Base-by-base conservation (phyloP, 495 filamentous ascomycete genomes). In the Neurospora pannonica region DNA sequence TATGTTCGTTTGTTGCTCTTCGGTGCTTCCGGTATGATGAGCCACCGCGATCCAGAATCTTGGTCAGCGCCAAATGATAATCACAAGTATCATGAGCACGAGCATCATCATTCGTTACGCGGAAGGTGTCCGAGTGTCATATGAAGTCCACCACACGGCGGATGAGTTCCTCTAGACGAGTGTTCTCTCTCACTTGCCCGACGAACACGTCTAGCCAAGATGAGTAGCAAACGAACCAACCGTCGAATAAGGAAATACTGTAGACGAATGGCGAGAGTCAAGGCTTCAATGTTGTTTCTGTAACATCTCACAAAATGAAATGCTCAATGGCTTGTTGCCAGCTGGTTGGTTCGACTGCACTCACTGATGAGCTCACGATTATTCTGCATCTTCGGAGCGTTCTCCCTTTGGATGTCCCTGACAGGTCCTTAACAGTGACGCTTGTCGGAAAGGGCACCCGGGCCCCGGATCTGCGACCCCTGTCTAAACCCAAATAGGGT, bases 401-500 rank as follows among this genome's bases (percentile, higher is more conserved):
- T 36, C 54, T 19, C 46, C 46, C 34, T 60, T 73, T 38, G 34
- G 37, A 24, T 21, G 24, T 71, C 10, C 7, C 39, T 70, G 31
- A 31, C 40, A 43, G 72, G 60, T 38, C 72, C 36, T 70, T 40
- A 21, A 34, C 38, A 36, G 34, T 15, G 38, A 60, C 24, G 48
- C 11, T 71, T 40, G 39, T 75, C 76, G 76, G 76, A 75, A 71
- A 74, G 19, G 28, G 39, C 72, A 62, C 71, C 76, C 74, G 71
- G 74, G 74, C 72, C 74, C 76, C 74, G 72, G 76, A 75, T 77
- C 69, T 75, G 54, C 70, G 54, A 69, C 34, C 34, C 17, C 39
- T 60, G 60, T 62, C 6, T 67, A 34, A 31, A 34, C 54, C 54
- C 54, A 67, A 67, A 67, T 17, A 17, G 54, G 28, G 28, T 67